Conservation (phyloP, 140 eudicot genomes). For the Flaveria floridana region DNA sequence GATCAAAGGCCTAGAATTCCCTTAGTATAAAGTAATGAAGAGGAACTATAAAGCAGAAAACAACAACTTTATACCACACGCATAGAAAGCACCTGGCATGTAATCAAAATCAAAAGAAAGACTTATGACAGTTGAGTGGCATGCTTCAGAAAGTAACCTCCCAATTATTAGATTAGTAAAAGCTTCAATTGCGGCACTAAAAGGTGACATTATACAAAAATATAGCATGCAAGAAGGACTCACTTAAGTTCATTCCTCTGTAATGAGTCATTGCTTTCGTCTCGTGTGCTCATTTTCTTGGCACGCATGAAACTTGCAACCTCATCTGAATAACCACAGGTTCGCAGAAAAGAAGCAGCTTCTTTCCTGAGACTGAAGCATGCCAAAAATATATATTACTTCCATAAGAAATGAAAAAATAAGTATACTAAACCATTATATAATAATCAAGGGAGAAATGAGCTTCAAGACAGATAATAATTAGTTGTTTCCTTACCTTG, state of each 20-base stretch:
- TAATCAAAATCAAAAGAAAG: background rate
- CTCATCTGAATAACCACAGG: constrained; percentile 68
- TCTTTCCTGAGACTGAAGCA: constrained; percentile 66
- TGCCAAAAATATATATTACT: constrained; percentile 16
- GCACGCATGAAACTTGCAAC: constrained; percentile 63
- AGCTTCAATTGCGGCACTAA: constrained; percentile 1
- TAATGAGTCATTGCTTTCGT: constrained; percentile 34
- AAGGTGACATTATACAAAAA: background rate
- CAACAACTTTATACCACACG: background rate
- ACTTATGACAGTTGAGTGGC: background rate
- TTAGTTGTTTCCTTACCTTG: background rate
- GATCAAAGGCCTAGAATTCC: background rate
- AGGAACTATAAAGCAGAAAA: background rate
- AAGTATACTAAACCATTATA: constrained; percentile 11
- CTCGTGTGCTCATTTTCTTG: constrained; percentile 44
- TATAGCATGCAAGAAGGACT: constrained; percentile 32
- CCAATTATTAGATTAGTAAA: background rate
- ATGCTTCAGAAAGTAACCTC: background rate
- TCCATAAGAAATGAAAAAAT: constrained; percentile 10
- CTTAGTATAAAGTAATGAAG: background rate
- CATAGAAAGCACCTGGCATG: constrained; percentile 6
- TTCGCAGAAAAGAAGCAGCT: constrained; percentile 55
- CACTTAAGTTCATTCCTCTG: constrained; percentile 58
- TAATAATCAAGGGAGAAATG: background rate
- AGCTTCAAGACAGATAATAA: constrained; percentile 6